Conservation (phyloP, 108 stramenopile genomes). For the Pseudonitzschia delicatissima region DNA sequence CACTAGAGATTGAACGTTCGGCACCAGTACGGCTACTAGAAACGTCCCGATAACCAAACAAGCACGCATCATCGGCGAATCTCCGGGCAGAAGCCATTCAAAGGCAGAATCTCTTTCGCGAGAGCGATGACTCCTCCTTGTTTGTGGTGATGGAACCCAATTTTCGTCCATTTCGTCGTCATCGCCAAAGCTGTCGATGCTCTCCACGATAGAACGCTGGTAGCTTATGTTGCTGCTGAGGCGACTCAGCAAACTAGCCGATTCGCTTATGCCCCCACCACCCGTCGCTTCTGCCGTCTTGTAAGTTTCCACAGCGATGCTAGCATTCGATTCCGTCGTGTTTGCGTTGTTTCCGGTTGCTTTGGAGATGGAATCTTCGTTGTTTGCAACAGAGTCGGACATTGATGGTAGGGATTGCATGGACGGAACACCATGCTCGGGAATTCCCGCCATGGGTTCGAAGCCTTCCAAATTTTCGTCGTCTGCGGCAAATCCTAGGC, state of each 20-base stretch:
- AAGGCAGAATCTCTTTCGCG: neutral
- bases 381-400: neutral
- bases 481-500: neutral
- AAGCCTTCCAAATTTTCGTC: slow-evolving; percentile 47
- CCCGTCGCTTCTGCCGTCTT: slow-evolving; percentile 31
- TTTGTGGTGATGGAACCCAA: neutral
- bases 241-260: slow-evolving; percentile 5
- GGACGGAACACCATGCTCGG: slow-evolving; percentile 42
- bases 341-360: neutral
- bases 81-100: slow-evolving; percentile 23
- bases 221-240: neutral
- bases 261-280: slow-evolving; percentile 6
- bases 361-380: neutral
- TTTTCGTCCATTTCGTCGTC: neutral
- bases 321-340: slow-evolving; percentile 6
- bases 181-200: neutral
- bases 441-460: slow-evolving; percentile 50
- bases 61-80: slow-evolving; percentile 44
- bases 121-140: neutral
- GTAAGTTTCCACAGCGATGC: slow-evolving; percentile 8
- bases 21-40: slow-evolving; percentile 52
- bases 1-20: slow-evolving; percentile 66
- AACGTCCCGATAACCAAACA: slow-evolving; percentile 54
- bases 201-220: neutral
- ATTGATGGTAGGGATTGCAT: slow-evolving; percentile 16